Evolutionary conservation across 2,329 filamentous ascomycete genomes (phyloP), one percentile per base, ranked within the genome.

Genomic region (Geosmithia morbida): DNA sequence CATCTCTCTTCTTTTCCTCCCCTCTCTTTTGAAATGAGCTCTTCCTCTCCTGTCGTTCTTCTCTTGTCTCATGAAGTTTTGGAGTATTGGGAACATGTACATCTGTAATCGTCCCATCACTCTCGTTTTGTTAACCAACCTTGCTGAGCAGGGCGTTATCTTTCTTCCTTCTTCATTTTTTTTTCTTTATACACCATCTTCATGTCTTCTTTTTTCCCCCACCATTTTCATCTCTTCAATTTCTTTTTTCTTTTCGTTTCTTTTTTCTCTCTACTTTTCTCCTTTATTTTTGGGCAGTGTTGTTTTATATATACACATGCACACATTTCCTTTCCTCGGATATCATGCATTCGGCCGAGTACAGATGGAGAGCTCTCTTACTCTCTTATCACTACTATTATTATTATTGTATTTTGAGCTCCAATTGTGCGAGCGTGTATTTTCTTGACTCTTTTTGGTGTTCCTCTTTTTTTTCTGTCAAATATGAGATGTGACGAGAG

Each of bases 141-240:
- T 41, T 48, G 46, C 51, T 55, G 49, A 48, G 46, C 48, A 46
- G 41, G 45, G 52, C 33, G 13, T 47, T 49, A 43, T 51, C 50
- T 41, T 51, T 55, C 37, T 52, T 52, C 46, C 51, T 50, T 47
- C 51, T 49, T 43, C 54, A 50, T 46, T 42, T 49, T 48, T 45
- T n/a, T n/a, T n/a, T n/a, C n/a, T n/a, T n/a, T n/a, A n/a, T n/a
- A n/a, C n/a, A 33, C 39, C 49, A 40, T 49, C 39, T 49, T 46
- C 20, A 43, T 14, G 37, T 48, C 37, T 49, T 44, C 43, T 46
- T 17, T 47, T 16, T 46, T 40, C 6, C 39, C 18, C 40, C n/a
- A n/a, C n/a, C n/a, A n/a, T n/a, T 22, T 10, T 43, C 13, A 44
- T 41, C 20, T n/a, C 11, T 45, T 42, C 13, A 26, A 37, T 26